phyloP scores from a whole-genome alignment of 1,139 yeast genomes.

The Arxiozyma telluris region DNA sequence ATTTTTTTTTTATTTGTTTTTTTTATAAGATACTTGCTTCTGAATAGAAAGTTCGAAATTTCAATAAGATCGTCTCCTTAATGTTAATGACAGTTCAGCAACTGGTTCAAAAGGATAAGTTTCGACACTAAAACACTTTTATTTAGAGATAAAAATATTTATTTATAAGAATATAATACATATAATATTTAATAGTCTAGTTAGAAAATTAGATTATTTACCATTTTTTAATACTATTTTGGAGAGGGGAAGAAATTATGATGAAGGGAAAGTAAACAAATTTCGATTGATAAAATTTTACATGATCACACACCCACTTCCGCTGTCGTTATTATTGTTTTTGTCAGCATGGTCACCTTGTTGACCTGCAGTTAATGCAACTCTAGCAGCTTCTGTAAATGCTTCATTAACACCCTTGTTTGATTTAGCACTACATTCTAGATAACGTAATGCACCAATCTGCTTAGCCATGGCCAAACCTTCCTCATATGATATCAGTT shows the following conservation, averaged over 20 bases:
- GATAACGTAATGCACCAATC: conserved; percentile 75
- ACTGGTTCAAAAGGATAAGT: not conserved
- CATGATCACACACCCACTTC: conserved; percentile 34
- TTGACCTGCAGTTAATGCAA: conserved; percentile 85
- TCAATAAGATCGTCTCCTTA: too few relatives aligned
- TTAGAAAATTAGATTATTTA: not conserved
- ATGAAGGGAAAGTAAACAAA: not conserved
- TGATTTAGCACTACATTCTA: conserved; percentile 90
- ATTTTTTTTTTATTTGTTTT: too few relatives aligned
- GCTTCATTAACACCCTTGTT: conserved; percentile 96
- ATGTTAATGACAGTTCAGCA: too few relatives aligned
- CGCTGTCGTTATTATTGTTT: conserved; percentile 41
- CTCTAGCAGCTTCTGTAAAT: conserved; percentile 92
- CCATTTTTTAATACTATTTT: too few relatives aligned
- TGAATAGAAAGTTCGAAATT: too few relatives aligned
- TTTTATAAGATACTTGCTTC: too few relatives aligned
- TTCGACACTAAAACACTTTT: too few relatives aligned
- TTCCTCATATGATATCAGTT: conserved; percentile 68
- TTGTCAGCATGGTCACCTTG: conserved; percentile 45
- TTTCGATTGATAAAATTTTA: conserved; percentile 12
- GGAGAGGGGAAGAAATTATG: not conserved
- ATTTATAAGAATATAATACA: not conserved
- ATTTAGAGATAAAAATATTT: too few relatives aligned
- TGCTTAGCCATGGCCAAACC: conserved; percentile 80
- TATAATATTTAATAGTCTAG: not conserved